These are phyloP conservation scores for Tolypocladium pustulatum DNA, from an alignment of 2,329 filamentous ascomycete genomes.

Conservation along the genomic window DNA sequence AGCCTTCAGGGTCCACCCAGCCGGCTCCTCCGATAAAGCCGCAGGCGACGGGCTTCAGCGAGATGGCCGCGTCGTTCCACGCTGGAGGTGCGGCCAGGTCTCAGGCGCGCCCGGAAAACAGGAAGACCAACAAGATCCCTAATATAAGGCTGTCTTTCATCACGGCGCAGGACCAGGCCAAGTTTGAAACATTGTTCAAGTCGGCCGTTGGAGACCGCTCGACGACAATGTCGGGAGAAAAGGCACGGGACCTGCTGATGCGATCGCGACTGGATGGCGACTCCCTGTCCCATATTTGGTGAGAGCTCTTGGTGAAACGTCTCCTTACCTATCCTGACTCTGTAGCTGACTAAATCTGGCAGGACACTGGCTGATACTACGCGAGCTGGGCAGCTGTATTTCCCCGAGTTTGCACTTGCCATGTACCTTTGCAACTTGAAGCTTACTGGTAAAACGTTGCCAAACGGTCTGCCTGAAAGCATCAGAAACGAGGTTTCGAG, in stretches of 20 bases:
- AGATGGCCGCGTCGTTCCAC: constrained; percentile 59
- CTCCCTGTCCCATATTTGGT: constrained; percentile 89
- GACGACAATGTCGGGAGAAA: constrained; percentile 83
- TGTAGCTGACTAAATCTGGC: constrained; percentile 8
- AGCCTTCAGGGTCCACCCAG: constrained; percentile 34
- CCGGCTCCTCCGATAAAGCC: constrained; percentile 53
- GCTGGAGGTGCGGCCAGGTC: constrained; percentile 34
- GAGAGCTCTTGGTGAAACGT: constrained; percentile 13
- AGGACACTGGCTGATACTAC: constrained; percentile 93
- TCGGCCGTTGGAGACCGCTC: constrained; percentile 79
- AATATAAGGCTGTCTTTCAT: constrained; percentile 94
- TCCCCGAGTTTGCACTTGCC: constrained; percentile 92
- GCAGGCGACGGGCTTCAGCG: constrained; percentile 53
- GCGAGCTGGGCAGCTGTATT: constrained; percentile 89
- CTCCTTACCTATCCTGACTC: neutral
- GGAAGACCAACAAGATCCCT: constrained; percentile 67
- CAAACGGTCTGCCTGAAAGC: constrained; percentile 64
- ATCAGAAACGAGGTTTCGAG: constrained; percentile 96
- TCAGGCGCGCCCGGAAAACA: constrained; percentile 37
- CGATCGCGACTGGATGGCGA: constrained; percentile 82
- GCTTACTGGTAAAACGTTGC: constrained; percentile 76
- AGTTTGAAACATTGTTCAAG: constrained; percentile 97
- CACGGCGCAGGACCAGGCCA: constrained; percentile 85
- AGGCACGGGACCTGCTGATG: constrained; percentile 79
- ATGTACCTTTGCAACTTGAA: constrained; percentile 98